Evolutionary conservation across 371 early-diverging fungal genomes (phyloP), one percentile per base, ranked within the genome.

Genomic region (Rhizomucor miehei): DNA sequence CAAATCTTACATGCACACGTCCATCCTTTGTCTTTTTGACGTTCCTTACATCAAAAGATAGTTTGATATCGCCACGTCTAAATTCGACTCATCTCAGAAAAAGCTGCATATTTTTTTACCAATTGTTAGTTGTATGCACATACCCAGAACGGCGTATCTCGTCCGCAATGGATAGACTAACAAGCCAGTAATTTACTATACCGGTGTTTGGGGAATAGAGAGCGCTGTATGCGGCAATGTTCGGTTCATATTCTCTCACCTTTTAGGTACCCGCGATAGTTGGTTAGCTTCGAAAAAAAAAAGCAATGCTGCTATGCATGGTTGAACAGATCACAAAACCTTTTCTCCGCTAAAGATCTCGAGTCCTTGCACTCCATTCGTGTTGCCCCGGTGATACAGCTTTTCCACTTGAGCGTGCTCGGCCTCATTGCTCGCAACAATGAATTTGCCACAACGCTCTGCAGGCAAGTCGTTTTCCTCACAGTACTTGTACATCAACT

Each of bases 191-290:
- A 41, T 73, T 71, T 21, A 63, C 61, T 38, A 76, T 73, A 36
- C 77, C 77, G 6, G 77, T 76, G 43, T 76, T 76, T 6, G 77
- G 77, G 4, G 77, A 76, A 44, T 71, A 54, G 23, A 76, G 47
- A 4, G 77, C 77, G 51, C 71, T 71, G 43, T 73, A 76, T 24
- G 69, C 77, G 14, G 58, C 61, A 6, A 76, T 65, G 44, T 76
- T 76, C 29, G 77, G 77, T 49, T 76, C 77, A 48, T 69, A 47
- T 52, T 70, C 59, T 41, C 61, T 54, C 21, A 76, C 66, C 73
- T 76, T 54, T 14, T 10, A 39, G 24, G 4, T 11, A 44, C 8
- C 19, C 8, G 44, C 12, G 44, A 9, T 8, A 19, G 44, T 14
- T 17, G n/a, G 16, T n/a, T n/a, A n/a, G n/a, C n/a, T n/a, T 17